phyloP scores from a whole-genome alignment of 1,284 basidiomycete genomes.

The Stereum hirsutum region DNA sequence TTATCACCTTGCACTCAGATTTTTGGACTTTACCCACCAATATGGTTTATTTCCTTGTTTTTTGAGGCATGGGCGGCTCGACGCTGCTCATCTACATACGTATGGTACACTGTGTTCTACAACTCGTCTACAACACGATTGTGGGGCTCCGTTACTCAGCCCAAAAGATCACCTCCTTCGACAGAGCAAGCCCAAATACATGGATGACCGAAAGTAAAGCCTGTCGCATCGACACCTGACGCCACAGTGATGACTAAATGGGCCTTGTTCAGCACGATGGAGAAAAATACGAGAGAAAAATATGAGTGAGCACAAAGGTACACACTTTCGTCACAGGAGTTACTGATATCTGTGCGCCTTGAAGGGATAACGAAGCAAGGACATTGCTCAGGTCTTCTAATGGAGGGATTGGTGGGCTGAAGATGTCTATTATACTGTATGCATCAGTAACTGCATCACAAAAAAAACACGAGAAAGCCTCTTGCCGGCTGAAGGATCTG shows the following conservation, averaged over 20 bases:
- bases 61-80: no score
- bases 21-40: no score
- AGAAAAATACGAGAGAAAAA: no score
- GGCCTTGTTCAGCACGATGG: neutral
- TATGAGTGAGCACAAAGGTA: neutral
- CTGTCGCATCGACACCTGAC: slow-evolving; percentile 14
- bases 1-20: no score
- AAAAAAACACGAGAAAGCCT: neutral
- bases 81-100: no score
- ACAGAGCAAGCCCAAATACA: slow-evolving; percentile 30
- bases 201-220: slow-evolving; percentile 22
- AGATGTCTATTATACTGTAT: neutral
- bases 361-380: neutral
- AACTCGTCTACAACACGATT: no score
- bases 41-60: no score
- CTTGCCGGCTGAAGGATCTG: neutral
- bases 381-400: neutral
- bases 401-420: neutral
- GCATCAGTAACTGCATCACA: no score
- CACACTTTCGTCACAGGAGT: neutral
- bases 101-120: no score
- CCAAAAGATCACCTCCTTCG: slow-evolving; percentile 20
- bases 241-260: slow-evolving; percentile 7
- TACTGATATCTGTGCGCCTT: neutral
- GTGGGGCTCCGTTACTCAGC: no score